Evolutionary conservation across 352 stramenopile species (phyloP).

Genomic region (Phytopythium oedochilum): DNA sequence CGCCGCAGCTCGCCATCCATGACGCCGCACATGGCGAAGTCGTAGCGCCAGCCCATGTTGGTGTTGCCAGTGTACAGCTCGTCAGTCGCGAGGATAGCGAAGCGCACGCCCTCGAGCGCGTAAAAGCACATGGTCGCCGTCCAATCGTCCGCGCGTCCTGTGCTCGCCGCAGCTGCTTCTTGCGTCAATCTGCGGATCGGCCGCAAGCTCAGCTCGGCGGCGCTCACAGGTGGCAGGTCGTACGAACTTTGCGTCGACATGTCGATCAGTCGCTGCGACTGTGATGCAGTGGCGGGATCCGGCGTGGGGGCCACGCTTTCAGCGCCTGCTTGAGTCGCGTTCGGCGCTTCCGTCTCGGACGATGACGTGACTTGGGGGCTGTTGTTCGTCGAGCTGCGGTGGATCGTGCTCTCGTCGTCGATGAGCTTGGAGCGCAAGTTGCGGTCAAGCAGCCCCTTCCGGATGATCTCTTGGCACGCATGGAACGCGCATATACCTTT

Average conservation of each 20-base stretch:
- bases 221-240: constrained; percentile 77
- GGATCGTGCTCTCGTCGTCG: constrained; percentile 40
- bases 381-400: constrained; percentile 6
- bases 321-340: background rate
- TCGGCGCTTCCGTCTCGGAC: background rate
- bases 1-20: constrained; percentile 58
- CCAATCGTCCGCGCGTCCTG: constrained; percentile 20
- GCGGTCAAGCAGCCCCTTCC: constrained; percentile 62
- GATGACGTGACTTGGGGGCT: background rate
- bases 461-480: constrained; percentile 66
- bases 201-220: constrained; percentile 56
- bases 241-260: constrained; percentile 81
- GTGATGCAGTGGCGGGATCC: background rate
- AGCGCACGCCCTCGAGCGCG: constrained; percentile 52
- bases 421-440: constrained; percentile 68
- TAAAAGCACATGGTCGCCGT: constrained; percentile 79
- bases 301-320: background rate
- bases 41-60: constrained; percentile 74
- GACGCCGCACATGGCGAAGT: constrained; percentile 75
- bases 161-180: background rate
- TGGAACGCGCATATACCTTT: constrained; percentile 85
- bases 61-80: constrained; percentile 80
- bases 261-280: constrained; percentile 37
- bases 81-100: constrained; percentile 72
- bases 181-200: constrained; percentile 42